A percentile compares a stretch with the other conserved stretches of the same genome.
These are phyloP conservation scores for Xylaria telfairii DNA, from an alignment of 495 filamentous ascomycete genomes.

Conservation along the genomic window DNA sequence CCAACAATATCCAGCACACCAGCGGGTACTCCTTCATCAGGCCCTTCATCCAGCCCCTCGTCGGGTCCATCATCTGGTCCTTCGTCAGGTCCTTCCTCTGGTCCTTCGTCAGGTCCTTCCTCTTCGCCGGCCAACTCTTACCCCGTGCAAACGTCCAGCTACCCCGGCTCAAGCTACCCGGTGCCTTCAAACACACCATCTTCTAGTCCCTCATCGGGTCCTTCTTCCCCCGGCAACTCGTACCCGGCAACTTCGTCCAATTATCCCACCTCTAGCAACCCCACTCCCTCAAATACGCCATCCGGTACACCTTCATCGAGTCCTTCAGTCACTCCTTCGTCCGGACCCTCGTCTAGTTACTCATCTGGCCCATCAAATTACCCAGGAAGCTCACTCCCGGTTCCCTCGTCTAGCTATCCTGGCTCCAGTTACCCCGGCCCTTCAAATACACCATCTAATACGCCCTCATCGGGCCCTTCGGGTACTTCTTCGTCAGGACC, in stretches of 20 bases:
- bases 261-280: background rate
- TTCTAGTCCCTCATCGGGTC: background rate
- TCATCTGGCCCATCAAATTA: background rate
- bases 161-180: background rate
- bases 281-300: background rate
- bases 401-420: background rate
- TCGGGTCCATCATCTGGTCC: too few species aligned
- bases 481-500: too few species aligned
- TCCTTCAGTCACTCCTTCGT: background rate
- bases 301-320: background rate
- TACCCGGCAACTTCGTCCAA: background rate
- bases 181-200: conserved; percentile 2
- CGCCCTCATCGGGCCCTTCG: background rate
- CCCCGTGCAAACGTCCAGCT: background rate
- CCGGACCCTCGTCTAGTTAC: background rate
- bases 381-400: background rate
- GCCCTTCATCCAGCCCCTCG: too few species aligned
- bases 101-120: too few species aligned
- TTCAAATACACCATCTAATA: background rate
- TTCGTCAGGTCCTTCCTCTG: too few species aligned
- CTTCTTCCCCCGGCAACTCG: conserved; percentile 8
- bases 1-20: background rate
- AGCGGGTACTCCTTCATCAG: background rate
- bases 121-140: background rate
- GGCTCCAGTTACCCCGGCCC: background rate